Conservation (phyloP, 208 protist genomes). For the Trypanosoma brucei region DNA sequence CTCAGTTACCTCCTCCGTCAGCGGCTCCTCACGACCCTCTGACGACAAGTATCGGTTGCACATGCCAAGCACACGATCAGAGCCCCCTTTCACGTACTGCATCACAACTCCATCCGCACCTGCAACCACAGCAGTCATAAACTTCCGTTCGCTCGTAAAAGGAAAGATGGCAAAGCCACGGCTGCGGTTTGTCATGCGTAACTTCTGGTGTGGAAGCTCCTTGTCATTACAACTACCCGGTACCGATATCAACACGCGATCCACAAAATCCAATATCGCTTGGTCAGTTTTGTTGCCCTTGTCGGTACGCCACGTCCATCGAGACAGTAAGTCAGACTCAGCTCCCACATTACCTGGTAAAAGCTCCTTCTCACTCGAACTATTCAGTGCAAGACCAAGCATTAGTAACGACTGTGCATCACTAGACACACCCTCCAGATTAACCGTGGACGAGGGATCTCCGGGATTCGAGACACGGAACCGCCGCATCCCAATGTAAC, state of each 20-base stretch:
- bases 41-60: constrained; percentile 67
- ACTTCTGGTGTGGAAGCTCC: constrained; percentile 47
- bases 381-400: constrained; percentile 66
- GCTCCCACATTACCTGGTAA: constrained; percentile 32
- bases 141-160: constrained; percentile 87
- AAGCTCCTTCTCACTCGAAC: constrained; percentile 74
- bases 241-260: constrained; percentile 36
- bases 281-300: constrained; percentile 89
- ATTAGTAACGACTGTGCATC: constrained; percentile 18
- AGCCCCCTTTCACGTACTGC: constrained; percentile 89
- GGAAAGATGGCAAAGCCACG: constrained; percentile 66
- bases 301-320: constrained; percentile 61
- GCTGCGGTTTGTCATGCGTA: constrained; percentile 33
- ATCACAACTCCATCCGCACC: constrained; percentile 35
- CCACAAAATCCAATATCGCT: constrained; percentile 75
- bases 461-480: constrained; percentile 49
- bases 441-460: constrained; percentile 40
- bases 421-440: constrained; percentile 17
- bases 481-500: constrained; percentile 57
- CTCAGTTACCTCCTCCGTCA: constrained; percentile 34
- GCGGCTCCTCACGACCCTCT: constrained; percentile 37
- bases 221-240: constrained; percentile 25
- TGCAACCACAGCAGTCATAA: constrained; percentile 71
- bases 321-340: constrained; percentile 19
- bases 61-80: constrained; percentile 81